phyloP scores from a whole-genome alignment of 352 stramenopile genomes.

The Halophytophthora batemanensis region DNA sequence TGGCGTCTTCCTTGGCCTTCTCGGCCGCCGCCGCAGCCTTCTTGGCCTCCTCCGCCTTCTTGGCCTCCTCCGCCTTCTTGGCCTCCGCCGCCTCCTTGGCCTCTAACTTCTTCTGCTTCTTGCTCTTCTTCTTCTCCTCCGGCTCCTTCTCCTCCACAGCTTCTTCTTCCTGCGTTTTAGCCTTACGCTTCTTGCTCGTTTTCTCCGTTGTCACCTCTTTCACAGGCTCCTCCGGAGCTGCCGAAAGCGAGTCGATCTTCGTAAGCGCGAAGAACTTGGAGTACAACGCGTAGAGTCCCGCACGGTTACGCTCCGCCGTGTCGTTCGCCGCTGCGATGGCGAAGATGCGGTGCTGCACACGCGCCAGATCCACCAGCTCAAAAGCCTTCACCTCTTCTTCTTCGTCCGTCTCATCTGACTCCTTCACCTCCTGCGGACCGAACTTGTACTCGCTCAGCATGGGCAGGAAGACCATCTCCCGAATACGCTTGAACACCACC shows the following conservation, averaged over 20 bases:
- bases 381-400: conserved; percentile 62
- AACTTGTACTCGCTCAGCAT: conserved; percentile 74
- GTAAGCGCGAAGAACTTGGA: conserved; percentile 67
- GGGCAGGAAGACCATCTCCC: conserved; percentile 67
- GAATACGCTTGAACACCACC: conserved; percentile 75
- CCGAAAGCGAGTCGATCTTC: conserved; percentile 76
- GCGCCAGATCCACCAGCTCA: conserved; percentile 49
- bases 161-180: conserved; percentile 40
- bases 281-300: conserved; percentile 76
- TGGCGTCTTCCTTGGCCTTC: conserved; percentile 9
- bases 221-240: conserved; percentile 32
- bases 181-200: conserved; percentile 9
- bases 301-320: conserved; percentile 76
- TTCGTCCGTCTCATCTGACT: conserved; percentile 38
- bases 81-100: conserved; percentile 21
- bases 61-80: conserved; percentile 52
- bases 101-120: conserved; percentile 8
- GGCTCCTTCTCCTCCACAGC: conserved; percentile 40
- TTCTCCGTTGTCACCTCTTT: conserved; percentile 27
- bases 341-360: conserved; percentile 82
- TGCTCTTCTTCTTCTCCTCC: conserved; percentile 8
- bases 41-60: conserved; percentile 22
- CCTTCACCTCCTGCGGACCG: conserved; percentile 37
- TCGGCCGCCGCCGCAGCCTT: conserved; percentile 9
- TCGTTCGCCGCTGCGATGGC: conserved; percentile 69